Base-by-base conservation (phyloP, 2,329 filamentous ascomycete species). In the Botrytis fragariae region DNA sequence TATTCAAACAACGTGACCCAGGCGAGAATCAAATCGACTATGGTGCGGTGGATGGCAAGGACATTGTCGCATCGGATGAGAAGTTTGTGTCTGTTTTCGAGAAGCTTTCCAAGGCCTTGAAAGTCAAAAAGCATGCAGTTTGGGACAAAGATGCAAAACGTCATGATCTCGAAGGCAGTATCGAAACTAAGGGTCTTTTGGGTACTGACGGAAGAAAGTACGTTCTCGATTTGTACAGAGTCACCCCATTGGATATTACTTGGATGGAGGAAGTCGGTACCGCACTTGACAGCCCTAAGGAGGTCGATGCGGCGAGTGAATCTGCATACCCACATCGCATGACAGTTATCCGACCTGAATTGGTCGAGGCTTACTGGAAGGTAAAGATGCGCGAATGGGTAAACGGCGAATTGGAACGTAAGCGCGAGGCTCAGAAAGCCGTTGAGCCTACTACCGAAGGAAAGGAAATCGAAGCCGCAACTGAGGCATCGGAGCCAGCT, bases 11-110 rank as follows among this genome's bases (percentile, higher is more conserved):
- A 85, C 91, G 95, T 51, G 96, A 98, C 80, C 94, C 95, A 44
- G 96, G 95, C 70, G 96, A 99, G 88, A 96, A 97, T 83, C 96
- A 98, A 83, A 98, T 99, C 78, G 96, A 99, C 82, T 99, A 99
- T 80, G 96, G 96, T 81, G 96, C 95, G 77, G 96, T 98, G 45
- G 96, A 99, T 82, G 96, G 97, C 77, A 97, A 97, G 84, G 96
- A 99, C 77, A 89, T 97, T 39, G 93, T 99, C 69, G 95, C 96
- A 0, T 92, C 93, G 20, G 94, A 98, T 80, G 91, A 97, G 81
- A 90, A 91, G 32, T 99, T 99, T 79, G 90, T 90, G 0, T 85
- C 92, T 42, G 88, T 93, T 16, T 99, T 99, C 79, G 90, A 93
- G 81, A 94, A 97, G 85, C 88, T 99, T 45, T 98, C 95, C 61